Percentiles rank a stretch among this genome's conserved stretches.
Conservation (phyloP, 148 eudicot species). For the Rhododendron kiyosumense region DNA sequence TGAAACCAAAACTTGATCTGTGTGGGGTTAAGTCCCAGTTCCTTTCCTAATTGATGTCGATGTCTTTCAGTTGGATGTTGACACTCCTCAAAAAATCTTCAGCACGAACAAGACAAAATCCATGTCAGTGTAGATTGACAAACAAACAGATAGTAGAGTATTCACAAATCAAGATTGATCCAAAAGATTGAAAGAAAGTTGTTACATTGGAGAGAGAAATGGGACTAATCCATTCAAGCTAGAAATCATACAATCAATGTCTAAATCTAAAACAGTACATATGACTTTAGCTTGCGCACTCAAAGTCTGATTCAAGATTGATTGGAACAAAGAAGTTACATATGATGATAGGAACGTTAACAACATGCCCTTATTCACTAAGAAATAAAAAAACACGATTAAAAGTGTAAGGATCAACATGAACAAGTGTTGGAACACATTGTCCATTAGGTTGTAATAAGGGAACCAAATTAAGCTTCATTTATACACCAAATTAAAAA, state of each 20-base stretch:
- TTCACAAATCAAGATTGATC: not conserved
- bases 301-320: too few species aligned
- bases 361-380: not conserved
- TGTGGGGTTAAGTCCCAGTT: conserved; percentile 11
- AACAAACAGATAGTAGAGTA: not conserved
- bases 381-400: not conserved
- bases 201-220: not conserved
- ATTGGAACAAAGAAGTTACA: not conserved
- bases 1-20: conserved; percentile 20
- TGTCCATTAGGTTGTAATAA: not conserved
- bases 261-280: not conserved
- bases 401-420: not conserved
- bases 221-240: not conserved
- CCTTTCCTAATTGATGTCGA: conserved; percentile 10
- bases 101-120: not conserved
- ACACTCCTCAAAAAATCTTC: conserved; percentile 4
- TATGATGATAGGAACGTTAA: not conserved
- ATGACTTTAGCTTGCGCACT: not conserved
- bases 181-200: not conserved
- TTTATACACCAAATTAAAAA: not conserved
- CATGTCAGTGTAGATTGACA: not conserved
- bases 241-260: not conserved
- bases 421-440: not conserved
- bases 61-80: conserved; percentile 10
- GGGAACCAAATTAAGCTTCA: not conserved